Conservation (phyloP, 177 flowering plant species). For the Telopea speciosissima region DNA sequence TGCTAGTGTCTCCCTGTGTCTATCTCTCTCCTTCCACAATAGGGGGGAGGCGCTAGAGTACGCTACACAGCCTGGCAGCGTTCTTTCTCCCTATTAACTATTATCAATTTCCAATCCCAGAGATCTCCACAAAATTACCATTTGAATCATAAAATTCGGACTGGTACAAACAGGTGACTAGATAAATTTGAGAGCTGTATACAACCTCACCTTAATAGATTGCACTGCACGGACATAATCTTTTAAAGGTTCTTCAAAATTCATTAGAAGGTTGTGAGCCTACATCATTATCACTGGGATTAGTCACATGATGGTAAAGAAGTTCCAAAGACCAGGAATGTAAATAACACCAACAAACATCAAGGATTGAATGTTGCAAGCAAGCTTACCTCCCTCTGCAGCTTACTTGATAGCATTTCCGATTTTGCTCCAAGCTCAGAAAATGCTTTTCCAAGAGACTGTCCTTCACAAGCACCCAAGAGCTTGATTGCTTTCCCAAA, state of each 20-base stretch:
- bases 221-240: constrained; percentile 97
- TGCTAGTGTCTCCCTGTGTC: too few relatives aligned
- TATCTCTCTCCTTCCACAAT: too few relatives aligned
- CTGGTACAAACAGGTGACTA: background rate
- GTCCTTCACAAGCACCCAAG: constrained; percentile 78
- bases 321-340: background rate
- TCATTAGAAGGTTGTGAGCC: constrained; percentile 86
- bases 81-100: too few relatives aligned
- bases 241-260: constrained; percentile 96
- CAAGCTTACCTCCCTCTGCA: constrained; percentile 71
- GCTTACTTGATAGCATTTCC: constrained; percentile 63
- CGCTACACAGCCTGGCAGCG: too few relatives aligned
- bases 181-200: background rate
- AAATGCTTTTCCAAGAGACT: constrained; percentile 83
- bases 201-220: constrained; percentile 67
- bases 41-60: too few relatives aligned
- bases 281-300: constrained; percentile 19
- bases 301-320: background rate
- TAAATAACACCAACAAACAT: background rate
- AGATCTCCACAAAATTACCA: background rate
- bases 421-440: constrained; percentile 85
- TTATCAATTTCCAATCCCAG: background rate
- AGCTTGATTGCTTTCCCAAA: constrained; percentile 92
- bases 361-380: background rate
- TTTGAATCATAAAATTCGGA: background rate